Evolutionary conservation across 2,329 filamentous ascomycete species (phyloP).

Genomic region (Neocatenulostroma microsporum): DNA sequence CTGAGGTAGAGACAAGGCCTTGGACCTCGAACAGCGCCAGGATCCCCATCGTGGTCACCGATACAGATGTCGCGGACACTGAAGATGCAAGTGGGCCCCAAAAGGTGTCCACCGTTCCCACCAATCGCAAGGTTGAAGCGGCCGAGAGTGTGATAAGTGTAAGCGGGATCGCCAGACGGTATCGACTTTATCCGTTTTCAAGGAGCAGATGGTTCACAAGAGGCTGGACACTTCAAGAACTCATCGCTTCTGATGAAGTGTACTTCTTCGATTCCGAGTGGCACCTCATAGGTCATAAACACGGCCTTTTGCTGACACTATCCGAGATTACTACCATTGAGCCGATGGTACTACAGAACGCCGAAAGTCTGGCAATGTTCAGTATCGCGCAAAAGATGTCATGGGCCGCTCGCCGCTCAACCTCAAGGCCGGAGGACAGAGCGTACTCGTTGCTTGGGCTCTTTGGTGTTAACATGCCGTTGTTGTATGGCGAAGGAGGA

Average conservation of each 20-base stretch:
- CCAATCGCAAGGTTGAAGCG: too few species aligned
- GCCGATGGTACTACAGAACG: constrained; percentile 14
- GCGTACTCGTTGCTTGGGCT: constrained; percentile 41
- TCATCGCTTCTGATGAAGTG: constrained; percentile 6
- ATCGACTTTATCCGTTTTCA: too few species aligned
- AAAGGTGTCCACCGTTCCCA: too few species aligned
- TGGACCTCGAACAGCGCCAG: too few species aligned
- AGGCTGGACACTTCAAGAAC: constrained; percentile 13
- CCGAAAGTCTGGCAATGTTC: not conserved
- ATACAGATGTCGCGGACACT: too few species aligned
- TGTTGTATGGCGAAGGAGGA: constrained; percentile 35
- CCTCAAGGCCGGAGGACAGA: constrained; percentile 31
- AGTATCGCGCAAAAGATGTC: constrained; percentile 13
- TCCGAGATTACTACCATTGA: constrained; percentile 23
- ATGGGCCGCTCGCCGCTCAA: constrained; percentile 10
- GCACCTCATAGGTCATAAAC: constrained; percentile 15
- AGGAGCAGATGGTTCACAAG: not conserved
- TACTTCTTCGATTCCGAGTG: constrained; percentile 10
- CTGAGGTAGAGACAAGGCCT: too few species aligned
- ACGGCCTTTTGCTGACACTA: constrained; percentile 9
- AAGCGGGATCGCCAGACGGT: too few species aligned
- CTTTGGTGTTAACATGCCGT: constrained; percentile 38
- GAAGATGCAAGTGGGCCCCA: too few species aligned
- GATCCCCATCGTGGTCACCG: too few species aligned
- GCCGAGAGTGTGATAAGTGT: too few species aligned